Evolutionary conservation across 1,284 basidiomycete species (phyloP).

Genomic region (Cryptococcus amylolentus): DNA sequence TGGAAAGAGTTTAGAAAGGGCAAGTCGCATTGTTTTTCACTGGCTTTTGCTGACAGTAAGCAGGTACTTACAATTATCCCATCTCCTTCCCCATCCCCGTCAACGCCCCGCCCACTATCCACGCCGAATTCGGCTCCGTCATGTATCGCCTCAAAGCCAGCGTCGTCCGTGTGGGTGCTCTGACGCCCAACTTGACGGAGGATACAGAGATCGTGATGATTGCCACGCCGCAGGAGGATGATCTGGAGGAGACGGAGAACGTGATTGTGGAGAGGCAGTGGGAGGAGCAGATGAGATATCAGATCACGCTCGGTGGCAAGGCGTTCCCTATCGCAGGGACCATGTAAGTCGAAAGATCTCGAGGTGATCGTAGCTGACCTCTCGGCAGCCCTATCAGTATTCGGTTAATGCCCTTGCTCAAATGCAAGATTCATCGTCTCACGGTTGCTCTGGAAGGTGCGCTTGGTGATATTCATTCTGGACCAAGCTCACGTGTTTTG

Average conservation of each 20-base stretch:
- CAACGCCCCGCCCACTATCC: constrained; percentile 73
- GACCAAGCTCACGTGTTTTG: constrained; percentile 1
- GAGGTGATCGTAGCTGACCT: background rate
- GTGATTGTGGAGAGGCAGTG: constrained; percentile 87
- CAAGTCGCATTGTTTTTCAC: constrained; percentile 37
- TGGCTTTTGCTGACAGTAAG: background rate
- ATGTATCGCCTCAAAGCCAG: constrained; percentile 76
- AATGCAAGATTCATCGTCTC: constrained; percentile 77
- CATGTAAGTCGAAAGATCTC: constrained; percentile 50
- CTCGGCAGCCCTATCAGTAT: constrained; percentile 63
- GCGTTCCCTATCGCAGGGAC: constrained; percentile 77
- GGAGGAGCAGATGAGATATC: constrained; percentile 78
- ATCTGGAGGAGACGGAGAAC: constrained; percentile 71
- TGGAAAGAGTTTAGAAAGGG: constrained; percentile 92
- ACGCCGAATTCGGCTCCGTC: constrained; percentile 74
- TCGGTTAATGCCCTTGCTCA: constrained; percentile 76
- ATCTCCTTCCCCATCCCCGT: constrained; percentile 84
- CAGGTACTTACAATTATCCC: constrained; percentile 91
- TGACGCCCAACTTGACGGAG: constrained; percentile 70
- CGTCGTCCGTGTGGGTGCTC: constrained; percentile 77
- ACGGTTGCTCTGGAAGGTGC: constrained; percentile 77
- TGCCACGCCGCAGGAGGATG: constrained; percentile 71
- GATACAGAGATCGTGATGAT: constrained; percentile 73
- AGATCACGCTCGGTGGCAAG: constrained; percentile 74
- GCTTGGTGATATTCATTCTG: constrained; percentile 24